These are phyloP conservation scores for Botrytis galanthina DNA, from an alignment of 2,329 filamentous ascomycete genomes.

Conservation along the genomic window DNA sequence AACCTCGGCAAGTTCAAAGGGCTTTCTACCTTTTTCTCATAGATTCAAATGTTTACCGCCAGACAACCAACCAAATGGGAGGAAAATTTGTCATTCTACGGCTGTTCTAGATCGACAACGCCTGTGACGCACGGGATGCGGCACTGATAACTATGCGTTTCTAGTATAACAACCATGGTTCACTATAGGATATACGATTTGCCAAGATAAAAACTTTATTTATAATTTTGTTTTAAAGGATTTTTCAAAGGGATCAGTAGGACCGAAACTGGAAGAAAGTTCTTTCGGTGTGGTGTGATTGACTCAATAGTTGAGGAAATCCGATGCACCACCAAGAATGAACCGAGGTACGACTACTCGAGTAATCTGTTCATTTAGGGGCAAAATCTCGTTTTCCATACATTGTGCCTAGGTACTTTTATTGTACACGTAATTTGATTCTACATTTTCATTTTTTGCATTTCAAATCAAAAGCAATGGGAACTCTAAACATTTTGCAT, in stretches of 20 bases:
- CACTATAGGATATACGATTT: not conserved
- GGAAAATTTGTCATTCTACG: not conserved
- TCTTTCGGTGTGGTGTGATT: not conserved
- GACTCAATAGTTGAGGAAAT: not conserved
- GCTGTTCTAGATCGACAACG: slow-evolving; percentile 4
- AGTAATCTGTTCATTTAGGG: not conserved
- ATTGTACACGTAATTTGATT: not conserved
- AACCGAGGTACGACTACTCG: not conserved
- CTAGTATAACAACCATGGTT: not conserved
- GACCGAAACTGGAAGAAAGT: not conserved
- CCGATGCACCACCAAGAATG: not conserved
- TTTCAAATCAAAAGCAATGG: not conserved
- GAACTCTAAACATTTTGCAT: not conserved
- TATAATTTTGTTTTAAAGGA: not conserved
- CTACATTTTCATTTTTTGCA: not conserved
- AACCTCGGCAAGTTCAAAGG: slow-evolving; percentile 1
- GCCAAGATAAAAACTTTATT: not conserved
- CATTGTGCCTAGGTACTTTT: not conserved
- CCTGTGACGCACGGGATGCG: not conserved
- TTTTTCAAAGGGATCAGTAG: not conserved
- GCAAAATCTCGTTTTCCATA: not conserved
- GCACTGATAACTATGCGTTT: not conserved
- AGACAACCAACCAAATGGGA: not conserved
- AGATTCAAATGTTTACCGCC: not conserved
- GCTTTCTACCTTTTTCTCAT: not conserved